Conservation (phyloP, 441 rosid genomes). For the Brassica hybrid region DNA sequence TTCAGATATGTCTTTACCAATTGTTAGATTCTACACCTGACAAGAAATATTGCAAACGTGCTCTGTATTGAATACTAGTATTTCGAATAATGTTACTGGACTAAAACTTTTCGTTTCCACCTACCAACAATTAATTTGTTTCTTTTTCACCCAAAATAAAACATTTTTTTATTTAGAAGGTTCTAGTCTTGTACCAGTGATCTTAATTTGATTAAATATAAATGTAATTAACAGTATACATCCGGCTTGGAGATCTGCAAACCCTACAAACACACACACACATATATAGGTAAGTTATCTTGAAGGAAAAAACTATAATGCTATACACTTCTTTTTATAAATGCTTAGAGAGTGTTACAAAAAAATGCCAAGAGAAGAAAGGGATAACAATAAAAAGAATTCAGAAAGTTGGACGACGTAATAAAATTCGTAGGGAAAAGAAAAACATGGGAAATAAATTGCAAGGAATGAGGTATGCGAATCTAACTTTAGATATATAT, state of each 20-base stretch:
- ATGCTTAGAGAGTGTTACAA: no score
- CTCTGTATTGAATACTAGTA: slow-evolving; percentile 24
- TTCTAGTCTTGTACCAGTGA: not conserved
- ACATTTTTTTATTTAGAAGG: not conserved
- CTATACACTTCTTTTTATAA: not conserved
- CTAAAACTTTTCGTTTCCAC: slow-evolving; percentile 2
- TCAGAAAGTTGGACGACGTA: not conserved
- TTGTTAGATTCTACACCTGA: slow-evolving; percentile 41
- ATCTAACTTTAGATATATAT: slow-evolving; percentile 3
- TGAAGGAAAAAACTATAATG: not conserved
- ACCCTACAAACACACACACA: not conserved
- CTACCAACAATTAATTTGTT: slow-evolving; percentile 13
- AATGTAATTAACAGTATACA: not conserved
- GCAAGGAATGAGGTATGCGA: not conserved
- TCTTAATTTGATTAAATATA: not conserved
- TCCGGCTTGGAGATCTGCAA: not conserved
- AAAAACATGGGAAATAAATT: not conserved
- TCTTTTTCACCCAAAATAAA: not conserved
- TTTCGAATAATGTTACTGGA: not conserved
- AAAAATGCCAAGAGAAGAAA: not conserved
- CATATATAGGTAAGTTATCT: not conserved
- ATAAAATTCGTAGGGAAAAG: not conserved
- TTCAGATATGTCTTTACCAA: slow-evolving; percentile 19
- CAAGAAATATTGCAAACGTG: slow-evolving; percentile 34
- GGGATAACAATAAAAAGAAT: not conserved